phyloP scores from a whole-genome alignment of 148 eudicot species.

The Spergularia marina region DNA sequence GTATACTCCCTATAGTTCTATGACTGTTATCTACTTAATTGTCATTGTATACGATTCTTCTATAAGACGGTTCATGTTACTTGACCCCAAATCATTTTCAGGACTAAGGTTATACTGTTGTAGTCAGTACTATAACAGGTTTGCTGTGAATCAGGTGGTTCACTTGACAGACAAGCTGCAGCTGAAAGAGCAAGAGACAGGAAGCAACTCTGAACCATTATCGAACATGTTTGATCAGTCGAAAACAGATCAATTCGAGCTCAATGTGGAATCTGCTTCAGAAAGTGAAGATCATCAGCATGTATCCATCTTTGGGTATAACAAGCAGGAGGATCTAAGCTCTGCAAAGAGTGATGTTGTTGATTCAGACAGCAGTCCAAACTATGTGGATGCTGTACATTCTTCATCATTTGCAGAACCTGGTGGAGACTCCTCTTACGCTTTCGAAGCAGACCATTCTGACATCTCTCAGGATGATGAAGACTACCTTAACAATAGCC shows the following conservation, averaged over 20 bases:
- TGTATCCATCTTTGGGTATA: constrained; percentile 15
- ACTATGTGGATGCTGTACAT: constrained; percentile 34
- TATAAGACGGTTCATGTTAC: not conserved
- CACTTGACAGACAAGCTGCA: constrained; percentile 50
- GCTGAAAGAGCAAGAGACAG: constrained; percentile 33
- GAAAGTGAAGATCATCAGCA: constrained; percentile 41
- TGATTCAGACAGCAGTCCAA: constrained; percentile 49
- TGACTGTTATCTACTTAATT: not conserved
- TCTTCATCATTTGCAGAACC: constrained; percentile 43
- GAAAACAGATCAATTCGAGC: constrained; percentile 27
- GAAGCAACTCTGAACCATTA: constrained; percentile 17
- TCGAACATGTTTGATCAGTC: constrained; percentile 17
- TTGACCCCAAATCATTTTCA: not conserved
- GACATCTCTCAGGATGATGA: constrained; percentile 64
- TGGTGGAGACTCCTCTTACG: constrained; percentile 46
- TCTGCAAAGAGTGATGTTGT: constrained; percentile 44
- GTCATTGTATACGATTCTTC: not conserved
- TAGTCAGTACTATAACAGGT: too few relatives aligned
- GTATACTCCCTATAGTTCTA: constrained; percentile 21
- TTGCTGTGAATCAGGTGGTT: constrained; percentile 39
- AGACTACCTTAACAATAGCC: constrained; percentile 41
- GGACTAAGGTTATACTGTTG: not conserved
- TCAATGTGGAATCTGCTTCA: constrained; percentile 33
- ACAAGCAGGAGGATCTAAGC: constrained; percentile 41
- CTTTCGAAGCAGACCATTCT: constrained; percentile 54